A percentile compares a stretch with the other conserved stretches of the same genome.
Evolutionary conservation across 2,329 filamentous ascomycete species (phyloP).

Genomic region (Drechslerella coelobrocha): DNA sequence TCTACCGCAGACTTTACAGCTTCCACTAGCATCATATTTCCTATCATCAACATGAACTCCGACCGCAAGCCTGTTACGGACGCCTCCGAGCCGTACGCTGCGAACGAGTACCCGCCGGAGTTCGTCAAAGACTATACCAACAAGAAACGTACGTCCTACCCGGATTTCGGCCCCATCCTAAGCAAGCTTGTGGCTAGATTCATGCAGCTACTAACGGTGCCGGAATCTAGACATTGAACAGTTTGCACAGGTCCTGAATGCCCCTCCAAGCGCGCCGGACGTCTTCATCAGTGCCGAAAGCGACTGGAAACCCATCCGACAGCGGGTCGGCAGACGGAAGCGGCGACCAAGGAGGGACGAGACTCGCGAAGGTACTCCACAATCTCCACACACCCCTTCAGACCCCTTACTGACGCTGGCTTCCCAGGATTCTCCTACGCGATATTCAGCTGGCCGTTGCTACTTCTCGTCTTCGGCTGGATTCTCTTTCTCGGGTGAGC

Average conservation of each 20-base stretch:
- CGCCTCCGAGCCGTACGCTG: constrained; percentile 47
- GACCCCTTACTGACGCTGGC: constrained; percentile 3
- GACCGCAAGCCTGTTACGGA: constrained; percentile 33
- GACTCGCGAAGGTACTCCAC: constrained; percentile 75
- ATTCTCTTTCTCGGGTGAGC: constrained; percentile 69
- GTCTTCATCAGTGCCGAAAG: constrained; percentile 85
- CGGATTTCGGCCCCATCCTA: too few species aligned
- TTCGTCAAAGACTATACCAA: constrained; percentile 43
- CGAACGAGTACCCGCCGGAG: constrained; percentile 47
- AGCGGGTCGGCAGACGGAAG: constrained; percentile 66
- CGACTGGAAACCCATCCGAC: constrained; percentile 90
- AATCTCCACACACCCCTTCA: not conserved
- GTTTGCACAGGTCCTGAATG: constrained; percentile 53
- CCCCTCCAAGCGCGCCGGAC: constrained; percentile 52
- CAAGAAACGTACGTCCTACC: constrained; percentile 35
- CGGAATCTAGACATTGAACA: constrained; percentile 53
- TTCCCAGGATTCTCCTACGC: constrained; percentile 75
- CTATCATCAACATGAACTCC: constrained; percentile 19
- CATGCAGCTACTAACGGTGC: not conserved
- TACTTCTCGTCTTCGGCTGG: constrained; percentile 81
- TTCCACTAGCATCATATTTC: not conserved
- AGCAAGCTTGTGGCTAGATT: not conserved
- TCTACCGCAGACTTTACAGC: not conserved
- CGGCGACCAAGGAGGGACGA: constrained; percentile 73
- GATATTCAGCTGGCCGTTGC: constrained; percentile 88